These are phyloP conservation scores for Diatrype stigma DNA, from an alignment of 2,329 filamentous ascomycete genomes.

Conservation along the genomic window DNA sequence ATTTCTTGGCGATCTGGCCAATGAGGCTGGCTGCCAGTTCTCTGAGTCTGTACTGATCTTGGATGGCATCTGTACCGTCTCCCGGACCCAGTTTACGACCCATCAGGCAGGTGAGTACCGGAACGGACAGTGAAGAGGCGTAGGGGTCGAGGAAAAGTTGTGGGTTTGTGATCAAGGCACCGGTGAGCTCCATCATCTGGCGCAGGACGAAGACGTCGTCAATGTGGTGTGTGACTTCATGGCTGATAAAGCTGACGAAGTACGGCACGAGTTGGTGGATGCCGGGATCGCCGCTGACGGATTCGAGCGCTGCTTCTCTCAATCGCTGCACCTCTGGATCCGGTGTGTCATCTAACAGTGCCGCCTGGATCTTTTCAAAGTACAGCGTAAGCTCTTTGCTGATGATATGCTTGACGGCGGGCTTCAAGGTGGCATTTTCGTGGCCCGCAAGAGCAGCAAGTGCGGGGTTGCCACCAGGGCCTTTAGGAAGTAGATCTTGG, in stretches of 20 bases:
- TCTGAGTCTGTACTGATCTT: constrained; percentile 73
- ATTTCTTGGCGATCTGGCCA: constrained; percentile 73
- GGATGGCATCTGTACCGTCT: constrained; percentile 46
- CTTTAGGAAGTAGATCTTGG: constrained; percentile 85
- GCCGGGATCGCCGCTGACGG: constrained; percentile 82
- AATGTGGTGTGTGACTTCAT: constrained; percentile 90
- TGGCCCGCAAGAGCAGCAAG: constrained; percentile 78
- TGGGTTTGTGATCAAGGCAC: constrained; percentile 78
- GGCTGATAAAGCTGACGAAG: constrained; percentile 91
- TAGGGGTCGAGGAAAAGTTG: constrained; percentile 68
- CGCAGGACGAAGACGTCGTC: constrained; percentile 85
- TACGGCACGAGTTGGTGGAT: constrained; percentile 95
- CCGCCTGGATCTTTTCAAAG: constrained; percentile 90
- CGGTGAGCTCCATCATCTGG: constrained; percentile 87
- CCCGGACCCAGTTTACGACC: constrained; percentile 69
- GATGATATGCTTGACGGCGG: constrained; percentile 90
- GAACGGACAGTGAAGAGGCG: constrained; percentile 66
- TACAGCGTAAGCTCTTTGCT: constrained; percentile 95
- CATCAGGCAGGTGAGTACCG: constrained; percentile 87
- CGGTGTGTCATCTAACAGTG: constrained; percentile 81
- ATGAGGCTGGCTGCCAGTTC: constrained; percentile 82
- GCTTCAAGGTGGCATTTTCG: constrained; percentile 80
- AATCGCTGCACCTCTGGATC: constrained; percentile 71
- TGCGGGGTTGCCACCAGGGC: constrained; percentile 79
- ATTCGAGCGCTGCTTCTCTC: constrained; percentile 79